These are phyloP conservation scores for Podospora anserina DNA, from an alignment of 495 filamentous ascomycete species.

Conservation along the genomic window DNA sequence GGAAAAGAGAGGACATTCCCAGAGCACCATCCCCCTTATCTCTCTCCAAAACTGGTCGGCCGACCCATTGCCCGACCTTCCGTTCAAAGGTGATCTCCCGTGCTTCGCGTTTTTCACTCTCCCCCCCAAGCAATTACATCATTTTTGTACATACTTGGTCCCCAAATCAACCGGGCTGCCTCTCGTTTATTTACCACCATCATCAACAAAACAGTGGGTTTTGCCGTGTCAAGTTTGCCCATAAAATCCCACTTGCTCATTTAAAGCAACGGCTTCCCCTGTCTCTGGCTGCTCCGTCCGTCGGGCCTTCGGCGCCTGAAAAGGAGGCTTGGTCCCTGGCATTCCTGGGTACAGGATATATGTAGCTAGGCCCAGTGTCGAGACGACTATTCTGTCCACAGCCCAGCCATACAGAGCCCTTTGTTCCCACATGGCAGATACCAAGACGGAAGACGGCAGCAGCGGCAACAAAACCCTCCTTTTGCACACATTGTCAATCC, in stretches of 20 bases:
- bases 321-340: slow-evolving; percentile 10
- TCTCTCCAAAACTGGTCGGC: background rate
- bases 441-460: slow-evolving; percentile 5
- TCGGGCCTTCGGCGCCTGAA: slow-evolving; percentile 11
- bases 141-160: background rate
- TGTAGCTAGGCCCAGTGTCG: no score
- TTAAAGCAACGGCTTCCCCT: slow-evolving; percentile 13
- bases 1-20: no score
- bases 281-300: background rate
- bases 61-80: background rate
- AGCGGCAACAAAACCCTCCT: background rate
- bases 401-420: no score
- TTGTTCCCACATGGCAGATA: background rate
- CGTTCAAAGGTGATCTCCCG: background rate
- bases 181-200: background rate
- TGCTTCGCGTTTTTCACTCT: background rate
- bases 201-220: background rate
- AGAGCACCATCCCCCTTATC: no score
- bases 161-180: background rate
- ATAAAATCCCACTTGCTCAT: slow-evolving; percentile 6
- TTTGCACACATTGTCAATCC: background rate
- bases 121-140: background rate
- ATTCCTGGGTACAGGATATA: no score
- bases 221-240: no score
- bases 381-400: no score